Conservation (phyloP, 495 filamentous ascomycete species). For the Aspergillus hancockii region DNA sequence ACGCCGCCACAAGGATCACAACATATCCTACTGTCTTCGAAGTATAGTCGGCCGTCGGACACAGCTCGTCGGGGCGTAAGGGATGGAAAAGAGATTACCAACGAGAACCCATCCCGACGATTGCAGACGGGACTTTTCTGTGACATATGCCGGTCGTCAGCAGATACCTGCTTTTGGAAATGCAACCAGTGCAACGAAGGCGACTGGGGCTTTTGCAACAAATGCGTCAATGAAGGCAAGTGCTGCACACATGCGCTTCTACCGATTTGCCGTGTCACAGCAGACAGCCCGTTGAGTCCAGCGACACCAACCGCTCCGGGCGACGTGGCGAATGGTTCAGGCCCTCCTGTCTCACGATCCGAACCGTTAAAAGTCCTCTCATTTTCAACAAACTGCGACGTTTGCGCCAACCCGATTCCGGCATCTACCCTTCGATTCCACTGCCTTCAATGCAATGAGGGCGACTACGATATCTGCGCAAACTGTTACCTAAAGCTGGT, state of each 20-base stretch:
- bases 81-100: constrained; percentile 48
- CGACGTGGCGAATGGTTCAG: constrained; percentile 23
- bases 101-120: constrained; percentile 62
- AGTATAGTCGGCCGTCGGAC: constrained; percentile 60
- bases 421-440: constrained; percentile 70
- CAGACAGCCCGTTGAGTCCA: constrained; percentile 22
- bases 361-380: constrained; percentile 58
- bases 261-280: constrained; percentile 55
- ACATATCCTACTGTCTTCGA: constrained; percentile 67
- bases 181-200: constrained; percentile 83
- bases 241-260: constrained; percentile 78
- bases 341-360: constrained; percentile 34
- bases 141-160: constrained; percentile 65
- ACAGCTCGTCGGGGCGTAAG: constrained; percentile 25
- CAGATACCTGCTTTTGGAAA: constrained; percentile 81
- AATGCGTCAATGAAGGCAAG: constrained; percentile 73
- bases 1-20: constrained; percentile 47
- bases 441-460: constrained; percentile 66
- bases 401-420: constrained; percentile 70
- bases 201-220: constrained; percentile 88
- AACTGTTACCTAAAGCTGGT: constrained; percentile 72
- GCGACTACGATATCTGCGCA: constrained; percentile 82
- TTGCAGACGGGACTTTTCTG: constrained; percentile 85
- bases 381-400: constrained; percentile 70
- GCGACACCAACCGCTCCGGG: constrained; percentile 17